Conservation (phyloP, 805 yeast genomes). For the Candida nemodendra region DNA sequence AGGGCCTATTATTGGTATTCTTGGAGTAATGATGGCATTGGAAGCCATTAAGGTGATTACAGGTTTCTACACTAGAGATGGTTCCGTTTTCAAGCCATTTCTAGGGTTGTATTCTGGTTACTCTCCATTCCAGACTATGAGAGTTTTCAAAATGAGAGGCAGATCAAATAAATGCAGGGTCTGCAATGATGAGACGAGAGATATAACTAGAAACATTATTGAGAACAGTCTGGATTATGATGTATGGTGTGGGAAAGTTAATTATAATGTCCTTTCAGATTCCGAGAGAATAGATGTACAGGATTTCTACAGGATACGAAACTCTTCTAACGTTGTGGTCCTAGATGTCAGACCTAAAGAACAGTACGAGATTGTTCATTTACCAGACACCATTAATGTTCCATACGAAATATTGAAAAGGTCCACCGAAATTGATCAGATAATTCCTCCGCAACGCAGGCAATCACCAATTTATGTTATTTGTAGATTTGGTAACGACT, state of each 20-base stretch:
- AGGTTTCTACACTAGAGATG: slow-evolving; percentile 47
- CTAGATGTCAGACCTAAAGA: slow-evolving; percentile 79
- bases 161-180: slow-evolving; percentile 57
- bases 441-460: slow-evolving; percentile 10
- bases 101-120: slow-evolving; percentile 66
- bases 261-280: slow-evolving; percentile 43
- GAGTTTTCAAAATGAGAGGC: slow-evolving; percentile 79
- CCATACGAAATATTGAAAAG: slow-evolving; percentile 54
- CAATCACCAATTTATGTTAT: slow-evolving; percentile 48
- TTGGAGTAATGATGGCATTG: slow-evolving; percentile 86
- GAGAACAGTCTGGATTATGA: slow-evolving; percentile 57
- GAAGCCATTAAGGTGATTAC: slow-evolving; percentile 78
- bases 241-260: slow-evolving; percentile 69
- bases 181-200: slow-evolving; percentile 54
- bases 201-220: slow-evolving; percentile 48
- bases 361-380: slow-evolving; percentile 66
- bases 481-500: slow-evolving; percentile 90
- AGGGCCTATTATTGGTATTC: slow-evolving; percentile 93
- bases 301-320: slow-evolving; percentile 24
- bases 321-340: slow-evolving; percentile 34
- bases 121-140: slow-evolving; percentile 55
- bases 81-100: slow-evolving; percentile 63
- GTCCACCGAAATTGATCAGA: slow-evolving; percentile 20
- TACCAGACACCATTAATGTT: slow-evolving; percentile 60
- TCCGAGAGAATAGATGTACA: slow-evolving; percentile 48